A percentile compares a stretch with the other conserved stretches of the same genome.
Evolutionary conservation across 331 rosid species (phyloP).

Genomic region (Saraca asoca): DNA sequence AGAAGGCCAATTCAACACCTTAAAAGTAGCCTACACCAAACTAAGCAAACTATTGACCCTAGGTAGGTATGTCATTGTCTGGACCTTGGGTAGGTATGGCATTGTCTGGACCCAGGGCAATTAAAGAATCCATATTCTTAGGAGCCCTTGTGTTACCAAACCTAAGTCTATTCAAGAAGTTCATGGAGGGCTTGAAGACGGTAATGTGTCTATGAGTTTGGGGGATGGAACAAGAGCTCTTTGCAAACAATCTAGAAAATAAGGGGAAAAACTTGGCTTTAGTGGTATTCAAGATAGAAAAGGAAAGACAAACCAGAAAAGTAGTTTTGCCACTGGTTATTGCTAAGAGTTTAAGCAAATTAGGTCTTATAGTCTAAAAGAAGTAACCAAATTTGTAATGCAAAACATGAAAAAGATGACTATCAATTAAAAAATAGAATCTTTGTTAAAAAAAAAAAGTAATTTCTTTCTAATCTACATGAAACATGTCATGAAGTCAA

Average conservation of each 20-base stretch:
- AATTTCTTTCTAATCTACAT: no score
- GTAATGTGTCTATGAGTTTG: slow-evolving; percentile 40
- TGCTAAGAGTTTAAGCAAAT: slow-evolving; percentile 54
- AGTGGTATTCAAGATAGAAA: slow-evolving; percentile 45
- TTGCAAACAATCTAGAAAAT: slow-evolving; percentile 45
- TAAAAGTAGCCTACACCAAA: slow-evolving; percentile 98
- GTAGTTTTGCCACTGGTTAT: slow-evolving; percentile 43
- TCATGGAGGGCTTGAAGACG: slow-evolving; percentile 60
- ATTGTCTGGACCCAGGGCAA: slow-evolving; percentile 79
- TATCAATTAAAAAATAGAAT: no score
- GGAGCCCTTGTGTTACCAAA: slow-evolving; percentile 58
- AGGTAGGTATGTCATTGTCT: slow-evolving; percentile 75
- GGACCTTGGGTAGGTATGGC: slow-evolving; percentile 78
- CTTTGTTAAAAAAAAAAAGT: no score
- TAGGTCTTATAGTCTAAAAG: slow-evolving; percentile 27
- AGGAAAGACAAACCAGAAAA: slow-evolving; percentile 35
- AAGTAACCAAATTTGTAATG: slow-evolving; percentile 19
- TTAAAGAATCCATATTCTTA: slow-evolving; percentile 61
- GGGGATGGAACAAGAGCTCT: slow-evolving; percentile 46
- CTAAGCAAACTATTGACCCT: slow-evolving; percentile 79
- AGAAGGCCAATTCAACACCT: slow-evolving; percentile 93
- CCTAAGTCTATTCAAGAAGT: slow-evolving; percentile 70
- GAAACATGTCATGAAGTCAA: no score
- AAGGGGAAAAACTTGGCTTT: slow-evolving; percentile 47
- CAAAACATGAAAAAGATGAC: no score